Evolutionary conservation across 768 basidiomycete genomes (phyloP).

Genomic region (Pleurotus citrinopileatus): DNA sequence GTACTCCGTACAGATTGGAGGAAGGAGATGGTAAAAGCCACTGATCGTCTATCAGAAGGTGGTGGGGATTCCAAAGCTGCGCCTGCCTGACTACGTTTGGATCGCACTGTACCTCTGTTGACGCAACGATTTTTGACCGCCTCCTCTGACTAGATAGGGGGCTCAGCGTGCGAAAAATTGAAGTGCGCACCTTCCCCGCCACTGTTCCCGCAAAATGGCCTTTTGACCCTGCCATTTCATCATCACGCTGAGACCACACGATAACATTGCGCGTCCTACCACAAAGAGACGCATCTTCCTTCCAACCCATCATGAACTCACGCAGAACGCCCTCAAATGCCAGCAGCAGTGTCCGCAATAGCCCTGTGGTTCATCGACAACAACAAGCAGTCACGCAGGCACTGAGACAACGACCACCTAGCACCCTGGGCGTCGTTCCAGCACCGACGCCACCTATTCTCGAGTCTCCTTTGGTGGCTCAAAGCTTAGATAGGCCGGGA

Average conservation of each 20-base stretch:
- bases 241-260: slow-evolving; percentile 2
- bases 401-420: not conserved
- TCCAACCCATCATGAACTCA: not conserved
- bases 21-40: slow-evolving; percentile 46
- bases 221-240: too few species aligned
- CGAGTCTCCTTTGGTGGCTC: not conserved
- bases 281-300: not conserved
- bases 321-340: slow-evolving; percentile 6
- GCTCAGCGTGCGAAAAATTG: too few species aligned
- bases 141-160: too few species aligned
- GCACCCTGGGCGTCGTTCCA: not conserved
- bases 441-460: not conserved
- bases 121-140: too few species aligned
- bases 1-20: slow-evolving; percentile 48
- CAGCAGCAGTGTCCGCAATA: slow-evolving; percentile 6
- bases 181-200: too few species aligned
- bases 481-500: slow-evolving; percentile 28
- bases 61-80: not conserved
- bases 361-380: not conserved
- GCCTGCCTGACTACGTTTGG: too few species aligned
- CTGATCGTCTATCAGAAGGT: not conserved
- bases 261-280: not conserved
- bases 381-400: not conserved
- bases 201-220: too few species aligned
- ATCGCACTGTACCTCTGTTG: too few species aligned